These are phyloP conservation scores for Saccharomyces hybrid DNA, from an alignment of 1,139 yeast species.

Conservation along the genomic window DNA sequence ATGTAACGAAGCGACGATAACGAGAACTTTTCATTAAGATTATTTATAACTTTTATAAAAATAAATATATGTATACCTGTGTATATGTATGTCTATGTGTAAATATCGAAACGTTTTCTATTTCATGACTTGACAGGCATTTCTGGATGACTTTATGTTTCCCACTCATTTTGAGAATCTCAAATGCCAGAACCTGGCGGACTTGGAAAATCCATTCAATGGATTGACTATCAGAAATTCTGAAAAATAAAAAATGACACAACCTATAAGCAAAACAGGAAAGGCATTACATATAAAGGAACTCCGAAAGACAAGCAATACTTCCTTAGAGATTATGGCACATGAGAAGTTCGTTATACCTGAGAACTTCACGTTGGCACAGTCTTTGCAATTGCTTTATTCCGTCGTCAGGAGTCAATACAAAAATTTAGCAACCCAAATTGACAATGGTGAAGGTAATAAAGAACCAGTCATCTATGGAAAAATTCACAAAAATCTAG, in stretches of 20 bases:
- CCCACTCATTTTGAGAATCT: neutral
- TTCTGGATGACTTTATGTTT: neutral
- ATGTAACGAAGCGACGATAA: neutral
- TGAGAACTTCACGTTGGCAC: conserved; percentile 21
- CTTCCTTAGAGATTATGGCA: conserved; percentile 12
- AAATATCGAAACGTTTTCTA: neutral
- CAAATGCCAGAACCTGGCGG: neutral
- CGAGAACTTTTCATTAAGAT: neutral
- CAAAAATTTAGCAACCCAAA: conserved; percentile 15
- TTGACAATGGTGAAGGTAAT: conserved; percentile 5
- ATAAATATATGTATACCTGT: neutral
- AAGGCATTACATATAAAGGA: neutral
- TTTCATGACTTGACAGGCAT: neutral
- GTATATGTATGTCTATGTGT: neutral
- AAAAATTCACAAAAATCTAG: conserved; percentile 13
- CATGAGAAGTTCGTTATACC: conserved; percentile 27
- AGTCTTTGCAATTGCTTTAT: conserved; percentile 24
- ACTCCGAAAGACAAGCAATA: neutral
- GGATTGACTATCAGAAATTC: neutral
- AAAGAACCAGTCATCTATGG: conserved; percentile 10
- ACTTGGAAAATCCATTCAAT: neutral
- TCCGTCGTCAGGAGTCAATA: conserved; percentile 23
- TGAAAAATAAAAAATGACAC: neutral
- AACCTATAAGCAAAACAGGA: neutral
- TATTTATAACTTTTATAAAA: neutral